A percentile compares a stretch with the other conserved stretches of the same genome.
Evolutionary conservation across 1,284 basidiomycete species (phyloP).

Genomic region (Phellopilus nigrolimitatus): DNA sequence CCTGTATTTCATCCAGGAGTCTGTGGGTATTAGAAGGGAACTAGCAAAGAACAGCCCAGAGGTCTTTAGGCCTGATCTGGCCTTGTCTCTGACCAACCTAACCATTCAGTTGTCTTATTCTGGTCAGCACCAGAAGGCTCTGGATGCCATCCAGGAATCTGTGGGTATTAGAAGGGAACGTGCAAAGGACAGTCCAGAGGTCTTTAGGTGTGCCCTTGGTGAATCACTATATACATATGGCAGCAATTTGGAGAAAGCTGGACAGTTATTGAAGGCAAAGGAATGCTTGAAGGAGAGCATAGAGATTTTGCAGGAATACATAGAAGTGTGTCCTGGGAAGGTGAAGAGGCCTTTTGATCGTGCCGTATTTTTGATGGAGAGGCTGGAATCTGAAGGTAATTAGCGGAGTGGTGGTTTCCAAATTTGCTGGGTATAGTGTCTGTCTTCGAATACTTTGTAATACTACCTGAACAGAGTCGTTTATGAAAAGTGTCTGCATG

Average conservation of each 20-base stretch:
- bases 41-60: neutral
- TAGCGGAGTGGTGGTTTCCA: too few relatives aligned
- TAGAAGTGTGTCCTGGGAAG: neutral
- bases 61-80: neutral
- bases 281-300: neutral
- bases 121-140: neutral
- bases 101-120: neutral
- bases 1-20: neutral
- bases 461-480: too few relatives aligned
- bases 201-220: too few relatives aligned
- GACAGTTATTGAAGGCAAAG: neutral
- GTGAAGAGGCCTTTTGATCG: neutral
- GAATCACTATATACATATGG: neutral
- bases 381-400: constrained; percentile 23
- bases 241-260: neutral
- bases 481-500: too few relatives aligned
- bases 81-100: neutral
- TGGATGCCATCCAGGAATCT: too few relatives aligned
- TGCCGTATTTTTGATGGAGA: neutral
- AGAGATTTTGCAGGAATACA: neutral
- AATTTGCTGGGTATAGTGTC: too few relatives aligned
- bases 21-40: neutral
- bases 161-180: too few relatives aligned
- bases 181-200: too few relatives aligned
- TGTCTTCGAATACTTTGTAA: too few relatives aligned